A percentile compares a stretch with the other conserved stretches of the same genome.
These are phyloP conservation scores for Handroanthus guayacan DNA, from an alignment of 257 asterid species.

Conservation along the genomic window DNA sequence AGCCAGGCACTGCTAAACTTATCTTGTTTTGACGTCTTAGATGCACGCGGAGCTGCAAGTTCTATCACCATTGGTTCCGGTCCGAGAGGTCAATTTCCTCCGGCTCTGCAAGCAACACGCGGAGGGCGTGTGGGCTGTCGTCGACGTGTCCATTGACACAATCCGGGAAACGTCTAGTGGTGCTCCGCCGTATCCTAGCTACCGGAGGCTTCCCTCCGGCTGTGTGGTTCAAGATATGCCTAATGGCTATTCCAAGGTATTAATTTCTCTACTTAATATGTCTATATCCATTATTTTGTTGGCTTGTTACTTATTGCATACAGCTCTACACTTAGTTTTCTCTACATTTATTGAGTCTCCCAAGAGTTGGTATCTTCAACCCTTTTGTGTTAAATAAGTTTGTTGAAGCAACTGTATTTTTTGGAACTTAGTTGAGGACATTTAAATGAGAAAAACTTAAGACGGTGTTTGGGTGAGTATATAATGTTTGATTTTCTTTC, in stretches of 20 bases:
- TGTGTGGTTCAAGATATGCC: constrained; percentile 96
- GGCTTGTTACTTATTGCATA: constrained; percentile 35
- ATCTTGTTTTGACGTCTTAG: constrained; percentile 36
- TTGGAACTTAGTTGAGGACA: constrained; percentile 48
- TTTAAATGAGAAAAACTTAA: constrained; percentile 29
- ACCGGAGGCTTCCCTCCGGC: constrained; percentile 96
- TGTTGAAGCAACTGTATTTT: constrained; percentile 56
- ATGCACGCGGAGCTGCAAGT: constrained; percentile 97
- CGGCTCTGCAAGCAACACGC: constrained; percentile 97
- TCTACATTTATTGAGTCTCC: constrained; percentile 53
- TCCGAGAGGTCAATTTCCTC: constrained; percentile 83
- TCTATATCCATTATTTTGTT: constrained; percentile 36
- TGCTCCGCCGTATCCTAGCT: constrained; percentile 41
- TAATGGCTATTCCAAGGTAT: constrained; percentile 90
- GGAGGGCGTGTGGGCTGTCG: constrained; percentile 96
- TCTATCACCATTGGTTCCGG: constrained; percentile 88
- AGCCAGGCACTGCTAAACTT: neutral
- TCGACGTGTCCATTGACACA: constrained; percentile 79
- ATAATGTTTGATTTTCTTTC: too few relatives aligned
- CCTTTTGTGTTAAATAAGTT: constrained; percentile 54
- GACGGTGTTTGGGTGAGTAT: too few relatives aligned
- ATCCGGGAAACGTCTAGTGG: constrained; percentile 55
- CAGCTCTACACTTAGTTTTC: constrained; percentile 31
- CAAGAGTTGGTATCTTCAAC: constrained; percentile 40
- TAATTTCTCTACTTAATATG: constrained; percentile 29